Base-by-base conservation (phyloP, 768 basidiomycete genomes). In the Clitopilus passeckerianus region DNA sequence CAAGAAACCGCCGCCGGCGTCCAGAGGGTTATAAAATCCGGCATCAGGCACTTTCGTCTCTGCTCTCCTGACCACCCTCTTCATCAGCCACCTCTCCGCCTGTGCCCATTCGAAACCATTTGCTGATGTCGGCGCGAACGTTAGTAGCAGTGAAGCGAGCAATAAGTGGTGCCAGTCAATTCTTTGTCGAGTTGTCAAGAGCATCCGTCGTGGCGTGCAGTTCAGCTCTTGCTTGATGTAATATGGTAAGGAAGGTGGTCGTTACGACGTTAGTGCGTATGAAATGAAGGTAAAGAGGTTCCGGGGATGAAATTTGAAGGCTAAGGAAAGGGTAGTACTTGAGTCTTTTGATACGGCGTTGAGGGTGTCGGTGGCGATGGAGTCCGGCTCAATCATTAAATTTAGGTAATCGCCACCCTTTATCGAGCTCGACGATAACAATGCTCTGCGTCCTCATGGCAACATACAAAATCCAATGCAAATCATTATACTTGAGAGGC, bases 1-100 rank as follows among this genome's bases (percentile, higher is more conserved):
- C 2, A 93, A 72, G 82, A 88, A 82, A 60, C 77, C 79, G 0
- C 93, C 93, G 5, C 89, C 89, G 35, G 68, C 73, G 9, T 71
- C 64, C 7, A 67, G 57, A 1, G 90, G 89, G 60, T 81, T 75
- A 62, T 81, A 86, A 68, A 80, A 94, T 2, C 90, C 91, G 43
- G 70, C 67, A 6, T 77, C 60, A 4, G 86, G 83, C 14, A 82
- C 75, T 57, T 70, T 75, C 46, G 20, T 22, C 2, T 18, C 46
- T 50, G 46, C 46, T 50, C 46, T 20, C 16, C 46, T 23, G 18
- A 18, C 18, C 20, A 22, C 46, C 18, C 46, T 18, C 20, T 22
- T 50, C 16, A 22, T 50, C 46, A 50, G 9, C 46, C 46, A 50
- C 10, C 46, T 41, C n/a, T 50, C 20, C 16, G 46, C 16, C 58